Conservation (phyloP, 345 rosid genomes). For the Lenwebbia sp. region DNA sequence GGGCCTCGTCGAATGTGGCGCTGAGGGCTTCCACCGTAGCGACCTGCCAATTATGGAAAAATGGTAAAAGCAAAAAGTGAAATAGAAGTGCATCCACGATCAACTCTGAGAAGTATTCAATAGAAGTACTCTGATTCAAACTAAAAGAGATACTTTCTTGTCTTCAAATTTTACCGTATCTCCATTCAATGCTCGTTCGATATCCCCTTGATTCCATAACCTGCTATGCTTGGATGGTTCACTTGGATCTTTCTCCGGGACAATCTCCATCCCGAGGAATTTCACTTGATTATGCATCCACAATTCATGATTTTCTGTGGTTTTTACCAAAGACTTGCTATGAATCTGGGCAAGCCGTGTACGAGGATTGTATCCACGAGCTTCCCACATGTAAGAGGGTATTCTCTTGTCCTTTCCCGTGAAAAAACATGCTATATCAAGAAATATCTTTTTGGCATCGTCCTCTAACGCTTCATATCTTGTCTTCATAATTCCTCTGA, state of each 20-base stretch:
- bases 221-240: neutral
- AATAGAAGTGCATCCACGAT: neutral
- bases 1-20: neutral
- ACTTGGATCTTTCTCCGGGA: neutral
- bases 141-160: neutral
- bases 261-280: neutral
- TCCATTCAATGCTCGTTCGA: neutral
- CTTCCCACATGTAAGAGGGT: neutral
- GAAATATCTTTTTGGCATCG: neutral
- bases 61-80: neutral
- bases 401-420: neutral
- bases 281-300: neutral
- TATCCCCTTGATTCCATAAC: neutral
- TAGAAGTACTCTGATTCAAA: neutral
- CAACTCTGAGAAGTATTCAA: neutral
- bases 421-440: neutral
- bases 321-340: neutral
- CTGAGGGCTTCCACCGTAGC: neutral
- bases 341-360: neutral
- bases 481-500: neutral
- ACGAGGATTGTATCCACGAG: neutral
- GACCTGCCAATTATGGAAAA: neutral
- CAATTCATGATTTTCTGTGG: neutral
- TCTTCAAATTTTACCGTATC: neutral
- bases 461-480: constrained; percentile 1